phyloP scores from a whole-genome alignment of 305 asterid genomes.

The Fraxinus angustifolia region DNA sequence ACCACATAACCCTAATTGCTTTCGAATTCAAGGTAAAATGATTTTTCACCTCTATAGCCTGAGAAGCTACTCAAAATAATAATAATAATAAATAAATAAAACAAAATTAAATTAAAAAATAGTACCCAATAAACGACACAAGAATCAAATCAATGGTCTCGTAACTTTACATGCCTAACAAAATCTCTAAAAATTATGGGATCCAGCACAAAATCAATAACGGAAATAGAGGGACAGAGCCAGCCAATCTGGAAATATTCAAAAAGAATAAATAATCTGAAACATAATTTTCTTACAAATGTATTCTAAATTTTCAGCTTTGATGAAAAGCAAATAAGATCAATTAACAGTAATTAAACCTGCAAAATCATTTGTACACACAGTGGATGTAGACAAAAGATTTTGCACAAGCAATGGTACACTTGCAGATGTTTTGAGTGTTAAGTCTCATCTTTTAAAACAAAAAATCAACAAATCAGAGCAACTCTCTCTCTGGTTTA shows the following conservation, averaged over 20 bases:
- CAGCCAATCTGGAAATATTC: background rate
- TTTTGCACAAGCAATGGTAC: background rate
- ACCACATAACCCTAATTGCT: constrained; percentile 81
- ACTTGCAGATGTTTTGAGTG: background rate
- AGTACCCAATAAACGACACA: background rate
- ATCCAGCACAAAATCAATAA: constrained; percentile 3
- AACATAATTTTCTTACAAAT: background rate
- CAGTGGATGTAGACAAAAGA: background rate
- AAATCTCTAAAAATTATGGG: background rate
- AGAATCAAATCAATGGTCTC: background rate
- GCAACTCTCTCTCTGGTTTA: background rate
- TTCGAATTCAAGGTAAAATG: constrained; percentile 58
- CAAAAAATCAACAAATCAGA: background rate
- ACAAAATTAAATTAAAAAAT: background rate
- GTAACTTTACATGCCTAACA: constrained; percentile 6
- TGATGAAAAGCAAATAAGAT: background rate
- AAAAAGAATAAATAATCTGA: background rate
- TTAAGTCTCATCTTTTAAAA: background rate
- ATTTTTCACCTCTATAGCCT: constrained; percentile 69
- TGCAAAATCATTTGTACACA: background rate
- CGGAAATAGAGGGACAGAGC: background rate
- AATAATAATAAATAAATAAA: no score
- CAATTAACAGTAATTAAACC: background rate
- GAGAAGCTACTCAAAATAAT: constrained; percentile 38
- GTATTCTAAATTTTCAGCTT: background rate